Evolutionary conservation across 176 grass and related monocot species (phyloP).

Genomic region (Oryza coarctata): DNA sequence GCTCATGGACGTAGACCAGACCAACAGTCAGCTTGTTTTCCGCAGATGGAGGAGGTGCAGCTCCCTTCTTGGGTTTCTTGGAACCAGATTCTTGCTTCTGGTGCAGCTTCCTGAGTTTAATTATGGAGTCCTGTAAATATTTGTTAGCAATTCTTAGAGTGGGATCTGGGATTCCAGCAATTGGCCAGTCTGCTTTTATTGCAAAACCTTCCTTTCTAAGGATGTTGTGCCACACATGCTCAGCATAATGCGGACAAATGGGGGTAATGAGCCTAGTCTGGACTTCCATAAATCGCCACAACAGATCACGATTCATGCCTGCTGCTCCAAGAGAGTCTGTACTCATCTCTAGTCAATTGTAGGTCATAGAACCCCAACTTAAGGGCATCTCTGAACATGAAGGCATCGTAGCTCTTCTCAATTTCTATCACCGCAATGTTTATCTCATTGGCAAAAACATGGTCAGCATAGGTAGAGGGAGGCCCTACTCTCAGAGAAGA

Average conservation of each 20-base stretch:
- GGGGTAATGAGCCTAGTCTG: slow-evolving; percentile 32
- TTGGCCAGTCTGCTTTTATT: too few relatives aligned
- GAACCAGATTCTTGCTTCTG: slow-evolving; percentile 71
- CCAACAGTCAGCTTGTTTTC: slow-evolving; percentile 54
- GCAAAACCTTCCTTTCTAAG: too few relatives aligned
- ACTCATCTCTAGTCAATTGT: slow-evolving; percentile 74
- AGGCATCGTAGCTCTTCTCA: slow-evolving; percentile 67
- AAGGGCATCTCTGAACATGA: slow-evolving; percentile 81
- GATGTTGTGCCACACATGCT: too few relatives aligned
- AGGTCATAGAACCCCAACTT: slow-evolving; percentile 86
- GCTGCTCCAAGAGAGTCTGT: slow-evolving; percentile 63
- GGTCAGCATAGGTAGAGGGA: slow-evolving; percentile 59
- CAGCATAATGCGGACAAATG: too few relatives aligned
- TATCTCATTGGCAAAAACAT: slow-evolving; percentile 79
- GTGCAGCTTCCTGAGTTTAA: slow-evolving; percentile 66
- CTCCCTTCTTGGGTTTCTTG: slow-evolving; percentile 76
- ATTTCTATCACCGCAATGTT: slow-evolving; percentile 63
- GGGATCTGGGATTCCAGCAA: slow-evolving; percentile 41
- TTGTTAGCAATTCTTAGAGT: slow-evolving; percentile 70
- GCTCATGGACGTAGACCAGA: slow-evolving; percentile 66
- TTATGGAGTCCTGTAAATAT: slow-evolving; percentile 75
- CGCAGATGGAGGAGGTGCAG: slow-evolving; percentile 23
- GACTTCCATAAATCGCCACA: slow-evolving; percentile 73
- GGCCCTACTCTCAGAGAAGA: slow-evolving; percentile 51
- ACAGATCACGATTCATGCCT: slow-evolving; percentile 77